A percentile compares a stretch with the other conserved stretches of the same genome.
Evolutionary conservation across 495 filamentous ascomycete species (phyloP).

Genomic region (Penicillium coprophilum): DNA sequence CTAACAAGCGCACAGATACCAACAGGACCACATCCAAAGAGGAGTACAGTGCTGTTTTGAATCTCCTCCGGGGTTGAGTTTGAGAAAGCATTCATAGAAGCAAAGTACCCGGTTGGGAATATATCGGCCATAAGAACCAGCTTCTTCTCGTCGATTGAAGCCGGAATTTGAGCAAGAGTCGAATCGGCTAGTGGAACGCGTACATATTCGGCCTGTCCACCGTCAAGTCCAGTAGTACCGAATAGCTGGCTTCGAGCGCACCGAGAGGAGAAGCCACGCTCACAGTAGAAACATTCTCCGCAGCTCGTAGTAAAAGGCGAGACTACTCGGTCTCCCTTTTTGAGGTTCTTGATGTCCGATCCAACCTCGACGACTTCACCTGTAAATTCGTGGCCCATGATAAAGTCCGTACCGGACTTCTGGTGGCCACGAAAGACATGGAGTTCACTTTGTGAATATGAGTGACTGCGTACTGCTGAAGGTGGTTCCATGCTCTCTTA

Average conservation of each 20-base stretch:
- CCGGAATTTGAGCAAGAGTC: slow-evolving; percentile 68
- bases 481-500: slow-evolving; percentile 32
- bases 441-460: slow-evolving; percentile 19
- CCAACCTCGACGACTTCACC: slow-evolving; percentile 26
- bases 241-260: slow-evolving; percentile 68
- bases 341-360: slow-evolving; percentile 48
- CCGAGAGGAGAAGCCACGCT: slow-evolving; percentile 39
- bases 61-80: slow-evolving; percentile 54
- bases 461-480: neutral
- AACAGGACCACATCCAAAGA: slow-evolving; percentile 84
- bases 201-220: slow-evolving; percentile 85
- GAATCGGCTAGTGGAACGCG: slow-evolving; percentile 78
- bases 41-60: slow-evolving; percentile 62
- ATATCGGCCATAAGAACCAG: slow-evolving; percentile 61
- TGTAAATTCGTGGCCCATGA: slow-evolving; percentile 54
- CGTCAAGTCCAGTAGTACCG: slow-evolving; percentile 68
- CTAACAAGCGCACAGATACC: slow-evolving; percentile 81
- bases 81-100: slow-evolving; percentile 70
- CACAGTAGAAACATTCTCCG: slow-evolving; percentile 83
- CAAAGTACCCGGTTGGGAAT: slow-evolving; percentile 82
- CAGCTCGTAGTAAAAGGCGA: slow-evolving; percentile 69
- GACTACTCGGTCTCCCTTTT: slow-evolving; percentile 53
- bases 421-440: slow-evolving; percentile 35
- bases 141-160: slow-evolving; percentile 67
- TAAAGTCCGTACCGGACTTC: slow-evolving; percentile 56